phyloP scores from a whole-genome alignment of 75 land plant genomes.

The Pinus albicaulis region DNA sequence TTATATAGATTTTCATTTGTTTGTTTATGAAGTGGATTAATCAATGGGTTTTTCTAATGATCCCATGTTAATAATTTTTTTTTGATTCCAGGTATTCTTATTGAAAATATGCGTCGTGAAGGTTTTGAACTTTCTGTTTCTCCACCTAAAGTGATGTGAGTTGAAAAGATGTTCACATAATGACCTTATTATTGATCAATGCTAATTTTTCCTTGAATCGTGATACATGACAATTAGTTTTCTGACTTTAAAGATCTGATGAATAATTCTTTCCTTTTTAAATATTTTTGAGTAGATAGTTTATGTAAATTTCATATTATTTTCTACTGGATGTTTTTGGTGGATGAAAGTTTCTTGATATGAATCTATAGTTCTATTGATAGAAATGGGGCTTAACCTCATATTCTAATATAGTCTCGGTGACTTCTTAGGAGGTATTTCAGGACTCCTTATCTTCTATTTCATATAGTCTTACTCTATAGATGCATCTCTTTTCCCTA shows the following conservation, averaged over 20 bases:
- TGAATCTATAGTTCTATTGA: too few species aligned
- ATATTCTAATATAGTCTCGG: too few species aligned
- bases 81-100: slow-evolving; percentile 71
- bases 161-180: not conserved
- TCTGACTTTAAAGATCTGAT: not conserved
- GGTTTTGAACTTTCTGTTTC: slow-evolving; percentile 99
- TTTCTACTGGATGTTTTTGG: not conserved
- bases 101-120: slow-evolving; percentile 99
- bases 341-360: too few species aligned
- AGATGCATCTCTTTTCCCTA: too few species aligned
- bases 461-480: too few species aligned
- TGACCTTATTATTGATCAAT: not conserved
- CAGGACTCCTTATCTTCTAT: too few species aligned
- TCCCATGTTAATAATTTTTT: not conserved
- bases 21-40: not conserved
- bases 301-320: not conserved
- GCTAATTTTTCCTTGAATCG: not conserved
- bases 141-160: slow-evolving; percentile 97
- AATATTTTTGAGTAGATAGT: not conserved
- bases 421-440: too few species aligned
- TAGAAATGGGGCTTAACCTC: too few species aligned
- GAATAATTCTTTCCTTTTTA: not conserved
- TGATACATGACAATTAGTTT: not conserved
- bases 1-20: slow-evolving; percentile 5
- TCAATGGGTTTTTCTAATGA: not conserved